phyloP scores from a whole-genome alignment of 2,329 filamentous ascomycete genomes.

The Byssothecium circinans region DNA sequence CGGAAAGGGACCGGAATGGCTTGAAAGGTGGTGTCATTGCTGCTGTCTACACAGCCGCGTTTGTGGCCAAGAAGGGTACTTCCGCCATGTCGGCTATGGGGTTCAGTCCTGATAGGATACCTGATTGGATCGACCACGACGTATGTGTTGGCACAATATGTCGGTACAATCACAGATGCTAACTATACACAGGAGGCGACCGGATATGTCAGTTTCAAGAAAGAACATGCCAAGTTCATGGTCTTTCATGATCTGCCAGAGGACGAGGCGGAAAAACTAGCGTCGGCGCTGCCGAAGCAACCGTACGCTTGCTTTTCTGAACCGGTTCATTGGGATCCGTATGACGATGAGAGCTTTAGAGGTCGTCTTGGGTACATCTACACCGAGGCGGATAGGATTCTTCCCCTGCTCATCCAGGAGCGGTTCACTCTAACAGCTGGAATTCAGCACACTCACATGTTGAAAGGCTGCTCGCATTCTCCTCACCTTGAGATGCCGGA shows the following conservation, averaged over 20 bases:
- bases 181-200: not conserved
- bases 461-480: conserved; percentile 6
- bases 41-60: conserved; percentile 5
- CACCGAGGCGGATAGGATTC: conserved; percentile 21
- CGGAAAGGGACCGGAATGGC: not conserved
- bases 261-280: conserved; percentile 3
- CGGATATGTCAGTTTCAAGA: not conserved
- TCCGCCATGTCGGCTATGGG: conserved; percentile 9
- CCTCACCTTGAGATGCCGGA: conserved; percentile 5
- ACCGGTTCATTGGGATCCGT: conserved; percentile 6
- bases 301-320: conserved; percentile 4
- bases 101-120: conserved; percentile 1
- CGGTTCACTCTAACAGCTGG: conserved; percentile 14
- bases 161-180: not conserved
- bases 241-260: conserved; percentile 11
- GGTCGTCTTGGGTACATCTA: conserved; percentile 8
- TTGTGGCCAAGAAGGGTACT: not conserved
- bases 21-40: conserved; percentile 9
- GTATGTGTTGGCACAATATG: conserved; percentile 1
- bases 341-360: conserved; percentile 2
- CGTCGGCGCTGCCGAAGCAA: conserved; percentile 4
- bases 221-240: conserved; percentile 1
- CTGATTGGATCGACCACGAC: conserved; percentile 6
- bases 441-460: conserved; percentile 10
- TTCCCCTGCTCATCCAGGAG: conserved; percentile 26